A percentile compares a stretch with the other conserved stretches of the same genome.
Conservation (phyloP, 495 filamentous ascomycete species). For the Cudoniella acicularis region DNA sequence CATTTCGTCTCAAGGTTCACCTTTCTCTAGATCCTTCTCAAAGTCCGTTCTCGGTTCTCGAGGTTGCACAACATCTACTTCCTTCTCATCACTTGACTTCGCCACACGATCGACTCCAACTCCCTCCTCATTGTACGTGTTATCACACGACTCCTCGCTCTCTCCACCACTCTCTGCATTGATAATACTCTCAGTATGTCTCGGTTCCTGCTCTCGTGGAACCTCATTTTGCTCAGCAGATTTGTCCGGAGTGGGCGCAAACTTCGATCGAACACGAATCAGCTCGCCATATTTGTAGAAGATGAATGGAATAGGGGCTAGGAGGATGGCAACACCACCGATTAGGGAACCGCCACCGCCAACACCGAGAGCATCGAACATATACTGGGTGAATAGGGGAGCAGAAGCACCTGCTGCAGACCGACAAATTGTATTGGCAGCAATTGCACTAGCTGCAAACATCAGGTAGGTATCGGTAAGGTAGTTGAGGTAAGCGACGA, state of each 20-base stretch:
- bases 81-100: slow-evolving; percentile 25
- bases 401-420: slow-evolving; percentile 57
- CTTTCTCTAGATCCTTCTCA: slow-evolving; percentile 8
- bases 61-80: slow-evolving; percentile 16
- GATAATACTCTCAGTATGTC: background rate
- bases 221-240: background rate
- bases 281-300: slow-evolving; percentile 48
- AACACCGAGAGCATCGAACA: slow-evolving; percentile 47
- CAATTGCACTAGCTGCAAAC: slow-evolving; percentile 65
- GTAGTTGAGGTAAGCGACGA: slow-evolving; percentile 70
- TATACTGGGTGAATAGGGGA: slow-evolving; percentile 64
- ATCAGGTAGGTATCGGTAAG: slow-evolving; percentile 72
- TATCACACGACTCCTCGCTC: background rate
- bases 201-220: background rate
- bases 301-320: slow-evolving; percentile 45
- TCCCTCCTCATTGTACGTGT: background rate
- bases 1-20: slow-evolving; percentile 5
- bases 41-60: slow-evolving; percentile 1
- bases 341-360: slow-evolving; percentile 47
- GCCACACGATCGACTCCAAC: slow-evolving; percentile 28
- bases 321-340: slow-evolving; percentile 38
- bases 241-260: slow-evolving; percentile 14
- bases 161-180: background rate
- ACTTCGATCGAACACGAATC: slow-evolving; percentile 36
- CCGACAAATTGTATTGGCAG: slow-evolving; percentile 55